Base-by-base conservation (phyloP, 257 asterid genomes). In the Gynochthodes officinalis region DNA sequence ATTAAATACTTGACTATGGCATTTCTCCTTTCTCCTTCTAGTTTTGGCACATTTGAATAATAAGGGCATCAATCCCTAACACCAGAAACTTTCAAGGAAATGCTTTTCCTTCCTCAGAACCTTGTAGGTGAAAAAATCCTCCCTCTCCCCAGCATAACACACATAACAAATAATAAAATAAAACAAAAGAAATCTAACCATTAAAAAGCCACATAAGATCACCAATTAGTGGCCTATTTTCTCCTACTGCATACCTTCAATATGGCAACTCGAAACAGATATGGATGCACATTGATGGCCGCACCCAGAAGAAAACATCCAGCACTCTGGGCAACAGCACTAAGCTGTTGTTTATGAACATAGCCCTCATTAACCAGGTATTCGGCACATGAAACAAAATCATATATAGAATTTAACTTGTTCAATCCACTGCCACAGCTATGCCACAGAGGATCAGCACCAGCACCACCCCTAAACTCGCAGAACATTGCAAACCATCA, bases 271-370 rank as follows among this genome's bases (percentile, higher is more conserved):
- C 74, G 90, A 81, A 94, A 91, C 28, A 94, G 81, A 61, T 81
- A 57, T 23, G 99, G 98, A 67, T 80, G 85, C 92, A 86, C 83
- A 77, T 88, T 91, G 67, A 87, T 74, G 30, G 98, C 92, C 54
- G 99, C 96, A n/a, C 96, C 91, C 3, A 85, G 89, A 28, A 91
- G 90, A 73, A 94, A 86, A 76, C 90, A 78, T 44, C 99, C 99
- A 12, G 99, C 99, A 78, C 99, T 94, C 43, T 73, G 77, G 70
- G 93, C 95, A 66, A 82, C 18, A 64, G 96, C 97, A 64, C 90
- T 69, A 58, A 94, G 87, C 84, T 76, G 86, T 8, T 76, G 53
- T 84, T 72, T 74, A 64, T 84, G 86, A 75, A 90, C 82, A 50
- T 81, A 82, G 21, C 96, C 92, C 73, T 90, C 87, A 18, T 60